Evolutionary conservation across 2,329 filamentous ascomycete species (phyloP), one percentile per base, ranked within the genome.

Genomic region (Cladosporium sp.): DNA sequence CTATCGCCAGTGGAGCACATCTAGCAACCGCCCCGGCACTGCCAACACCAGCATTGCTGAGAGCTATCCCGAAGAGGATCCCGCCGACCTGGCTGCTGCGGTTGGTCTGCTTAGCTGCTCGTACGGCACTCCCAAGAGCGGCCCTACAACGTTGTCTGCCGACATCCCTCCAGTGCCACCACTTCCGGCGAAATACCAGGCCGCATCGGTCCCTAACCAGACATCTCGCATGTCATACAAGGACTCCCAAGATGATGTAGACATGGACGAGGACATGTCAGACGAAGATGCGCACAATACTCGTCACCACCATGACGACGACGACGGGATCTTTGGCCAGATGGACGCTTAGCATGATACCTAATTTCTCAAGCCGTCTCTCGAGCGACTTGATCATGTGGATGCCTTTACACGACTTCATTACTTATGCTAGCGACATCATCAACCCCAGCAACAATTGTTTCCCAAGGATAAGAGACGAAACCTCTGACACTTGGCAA

Each of bases 291-390:
- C 69, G 48, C 70, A 62, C 61, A 20, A 83, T 35, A n/a, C 55
- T 56, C 83, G 83, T 51, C 83, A 88, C 61, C 88, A 86, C 72
- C 90, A 95, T 66, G 92, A 96, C 66, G 91, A 96, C 62, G 93
- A 97, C 64, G 92, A 97, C 64, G 92, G 92, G 70, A 89, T 97
- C 67, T 99, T 99, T 78, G 92, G 92, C 58, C 85, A 85, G 65
- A 97, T 97, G 93, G 94, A 99, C 75, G 91, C 96, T 74, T 94
- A 80, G 60, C 22, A 22, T 5, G 19, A 13, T 32, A 34, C 25
- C 34, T 55, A 24, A 20, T n/a, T 15, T 42, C 37, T 25, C 56
- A 34, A 52, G 45, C 12, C 8, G 28, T 39, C 36, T 52, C 47
- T 52, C 17, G 48, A 44, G 32, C 53, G 50, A 58, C 50, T 47